Percentiles rank a stretch among this genome's conserved stretches.
These are phyloP conservation scores for Hawksworthiomyces lignivorus DNA, from an alignment of 2,329 filamentous ascomycete species.

Conservation along the genomic window DNA sequence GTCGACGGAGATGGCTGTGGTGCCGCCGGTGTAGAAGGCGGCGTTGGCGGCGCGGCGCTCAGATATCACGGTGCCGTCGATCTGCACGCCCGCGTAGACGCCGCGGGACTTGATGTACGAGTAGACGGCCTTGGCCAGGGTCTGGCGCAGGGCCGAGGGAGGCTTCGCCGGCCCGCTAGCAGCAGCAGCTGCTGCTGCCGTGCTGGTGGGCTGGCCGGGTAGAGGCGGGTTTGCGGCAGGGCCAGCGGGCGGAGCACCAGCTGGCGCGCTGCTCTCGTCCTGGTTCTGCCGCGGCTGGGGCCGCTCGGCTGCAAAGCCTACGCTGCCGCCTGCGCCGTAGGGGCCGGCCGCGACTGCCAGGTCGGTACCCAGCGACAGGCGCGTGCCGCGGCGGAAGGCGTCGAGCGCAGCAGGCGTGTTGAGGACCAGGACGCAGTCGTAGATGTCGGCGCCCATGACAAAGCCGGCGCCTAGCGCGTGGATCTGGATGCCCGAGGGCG, in stretches of 20 bases:
- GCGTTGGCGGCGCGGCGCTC: slow-evolving; percentile 85
- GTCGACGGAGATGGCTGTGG: slow-evolving; percentile 42
- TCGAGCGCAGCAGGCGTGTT: slow-evolving; percentile 69
- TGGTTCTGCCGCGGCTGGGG: slow-evolving; percentile 6
- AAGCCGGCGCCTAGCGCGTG: slow-evolving; percentile 75
- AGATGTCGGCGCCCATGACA: slow-evolving; percentile 75
- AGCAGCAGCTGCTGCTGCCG: slow-evolving; percentile 9
- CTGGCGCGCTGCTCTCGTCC: background rate
- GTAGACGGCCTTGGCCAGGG: slow-evolving; percentile 35
- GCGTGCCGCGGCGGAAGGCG: slow-evolving; percentile 66
- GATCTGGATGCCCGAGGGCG: slow-evolving; percentile 71
- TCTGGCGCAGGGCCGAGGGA: slow-evolving; percentile 20
- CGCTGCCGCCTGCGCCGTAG: slow-evolving; percentile 57
- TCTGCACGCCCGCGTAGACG: slow-evolving; percentile 76
- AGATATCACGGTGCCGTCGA: slow-evolving; percentile 81
- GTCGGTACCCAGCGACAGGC: slow-evolving; percentile 71
- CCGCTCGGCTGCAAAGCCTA: slow-evolving; percentile 20
- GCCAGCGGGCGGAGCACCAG: background rate
- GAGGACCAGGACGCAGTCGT: slow-evolving; percentile 82
- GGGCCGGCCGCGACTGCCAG: slow-evolving; percentile 65
- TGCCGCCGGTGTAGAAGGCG: slow-evolving; percentile 57
- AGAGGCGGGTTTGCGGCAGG: background rate
- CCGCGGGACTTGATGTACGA: slow-evolving; percentile 81
- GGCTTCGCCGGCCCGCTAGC: background rate
- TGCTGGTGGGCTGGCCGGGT: slow-evolving; percentile 10